phyloP scores from a whole-genome alignment of 306 rosid genomes.

The Castanea mollissima region DNA sequence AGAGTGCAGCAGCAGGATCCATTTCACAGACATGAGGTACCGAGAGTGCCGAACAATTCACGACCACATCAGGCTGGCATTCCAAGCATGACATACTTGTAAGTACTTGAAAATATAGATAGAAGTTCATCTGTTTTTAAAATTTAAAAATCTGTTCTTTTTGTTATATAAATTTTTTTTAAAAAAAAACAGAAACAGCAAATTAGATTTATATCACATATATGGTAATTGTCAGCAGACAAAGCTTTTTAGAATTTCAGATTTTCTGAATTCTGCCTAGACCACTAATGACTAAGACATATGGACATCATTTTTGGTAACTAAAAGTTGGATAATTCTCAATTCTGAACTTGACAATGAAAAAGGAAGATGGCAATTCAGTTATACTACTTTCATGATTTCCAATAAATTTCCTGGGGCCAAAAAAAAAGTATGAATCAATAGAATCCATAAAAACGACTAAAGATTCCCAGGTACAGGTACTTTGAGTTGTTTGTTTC shows the following conservation, averaged over 20 bases:
- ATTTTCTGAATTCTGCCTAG: not conserved
- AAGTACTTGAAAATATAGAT: slow-evolving; percentile 13
- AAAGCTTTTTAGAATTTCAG: not conserved
- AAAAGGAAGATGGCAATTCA: not conserved
- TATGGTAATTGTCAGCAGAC: not conserved
- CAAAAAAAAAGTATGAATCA: not conserved
- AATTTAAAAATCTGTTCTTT: not conserved
- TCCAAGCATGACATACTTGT: slow-evolving; percentile 25
- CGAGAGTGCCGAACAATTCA: slow-evolving; percentile 86
- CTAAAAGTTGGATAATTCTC: not conserved
- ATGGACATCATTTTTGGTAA: not conserved
- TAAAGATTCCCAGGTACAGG: not conserved
- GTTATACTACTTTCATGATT: not conserved
- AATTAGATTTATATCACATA: not conserved
- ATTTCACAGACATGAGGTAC: slow-evolving; percentile 77
- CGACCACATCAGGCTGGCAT: slow-evolving; percentile 81
- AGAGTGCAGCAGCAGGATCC: slow-evolving; percentile 69
- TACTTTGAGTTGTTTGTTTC: not conserved
- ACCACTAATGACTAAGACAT: no score
- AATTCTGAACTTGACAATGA: not conserved
- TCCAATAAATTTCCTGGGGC: not conserved
- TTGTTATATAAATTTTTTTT: no score
- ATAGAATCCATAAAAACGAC: not conserved
- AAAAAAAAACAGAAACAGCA: not conserved
- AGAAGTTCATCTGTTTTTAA: not conserved